Base-by-base conservation (phyloP, 768 basidiomycete species). In the Tulasnella sp. region DNA sequence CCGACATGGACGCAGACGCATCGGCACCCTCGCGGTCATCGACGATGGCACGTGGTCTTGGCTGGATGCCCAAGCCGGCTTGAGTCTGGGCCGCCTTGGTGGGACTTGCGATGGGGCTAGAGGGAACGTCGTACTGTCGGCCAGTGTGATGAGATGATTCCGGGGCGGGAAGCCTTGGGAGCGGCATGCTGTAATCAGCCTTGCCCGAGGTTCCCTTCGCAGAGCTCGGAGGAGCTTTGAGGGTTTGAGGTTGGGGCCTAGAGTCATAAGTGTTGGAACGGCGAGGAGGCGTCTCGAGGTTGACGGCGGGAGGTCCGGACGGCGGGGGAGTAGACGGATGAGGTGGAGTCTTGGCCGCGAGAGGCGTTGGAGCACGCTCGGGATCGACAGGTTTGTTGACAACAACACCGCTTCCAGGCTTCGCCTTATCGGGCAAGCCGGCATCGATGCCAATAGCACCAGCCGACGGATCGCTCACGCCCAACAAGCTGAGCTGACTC, bases 121-220 rank as follows among this genome's bases (percentile, higher is more conserved):
- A 84, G 39, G 81, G 81, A 29, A 86, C 84, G 81, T 94, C 93
- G 81, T 95, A 95, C 42, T 92, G 93, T 88, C 91, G 88, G 11
- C 90, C 91, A 20, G 92, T 93, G 82, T 90, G 93, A 82, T 95
- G 94, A 0, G 91, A 90, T 6, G 92, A 90, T 82, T 91, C 92
- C 0, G 94, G 94, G 2, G 92, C 89, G 39, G 94, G 94, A 18
- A 95, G 86, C 23, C 92, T 87, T 2, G 94, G 93, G 7, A 95
- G 87, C 0, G 91, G 90, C 90, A 96, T 94, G 80, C 88, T 91
- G 83, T 95, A 94, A 81, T 94, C 92, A 5, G 91, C 90, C 82
- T 86, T 88, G 79, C 81, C 82, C 5, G 82, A 72, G 51, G 84
- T 84, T 11, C 86, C 84, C 32, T 84, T 85, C 51, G 85, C 85